These are phyloP conservation scores for Cynara cardunculus DNA, from an alignment of 129 eudicot genomes.

Conservation along the genomic window DNA sequence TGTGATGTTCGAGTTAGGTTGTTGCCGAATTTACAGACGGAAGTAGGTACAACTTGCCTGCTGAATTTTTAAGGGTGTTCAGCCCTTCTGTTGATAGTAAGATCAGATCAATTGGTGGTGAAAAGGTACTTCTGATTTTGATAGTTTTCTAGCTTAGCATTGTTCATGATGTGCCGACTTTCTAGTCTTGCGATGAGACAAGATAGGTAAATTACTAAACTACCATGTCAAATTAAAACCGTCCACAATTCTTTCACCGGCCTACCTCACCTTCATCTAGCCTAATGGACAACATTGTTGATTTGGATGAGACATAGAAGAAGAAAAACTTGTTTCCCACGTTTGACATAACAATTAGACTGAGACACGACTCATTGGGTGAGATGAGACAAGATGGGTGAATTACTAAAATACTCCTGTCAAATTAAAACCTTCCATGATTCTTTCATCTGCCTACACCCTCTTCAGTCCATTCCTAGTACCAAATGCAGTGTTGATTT, in stretches of 20 bases:
- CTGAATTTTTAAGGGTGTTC: slow-evolving; percentile 35
- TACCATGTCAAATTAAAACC: not conserved
- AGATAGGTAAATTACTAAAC: not conserved
- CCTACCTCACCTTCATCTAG: not conserved
- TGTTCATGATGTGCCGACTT: not conserved
- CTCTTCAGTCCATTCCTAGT: not conserved
- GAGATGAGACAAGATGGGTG: not conserved
- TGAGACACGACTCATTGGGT: not conserved
- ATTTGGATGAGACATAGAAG: not conserved
- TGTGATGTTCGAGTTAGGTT: slow-evolving; percentile 30
- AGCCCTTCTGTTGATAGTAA: slow-evolving; percentile 46
- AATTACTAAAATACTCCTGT: not conserved
- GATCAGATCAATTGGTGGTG: slow-evolving; percentile 37
- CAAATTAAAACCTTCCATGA: not conserved
- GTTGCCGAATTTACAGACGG: slow-evolving; percentile 34
- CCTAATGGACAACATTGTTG: not conserved
- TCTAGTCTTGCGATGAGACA: not conserved
- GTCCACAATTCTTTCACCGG: not conserved
- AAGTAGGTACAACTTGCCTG: slow-evolving; percentile 18
- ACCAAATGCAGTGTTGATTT: too few species aligned
- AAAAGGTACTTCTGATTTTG: slow-evolving; percentile 22
- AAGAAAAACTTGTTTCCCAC: not conserved
- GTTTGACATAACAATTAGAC: not conserved
- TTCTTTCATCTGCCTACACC: not conserved
- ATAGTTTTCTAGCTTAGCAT: not conserved